A percentile compares a stretch with the other conserved stretches of the same genome.
Evolutionary conservation across 1,139 yeast genomes (phyloP).

Genomic region (Meyerozyma elateridarum): DNA sequence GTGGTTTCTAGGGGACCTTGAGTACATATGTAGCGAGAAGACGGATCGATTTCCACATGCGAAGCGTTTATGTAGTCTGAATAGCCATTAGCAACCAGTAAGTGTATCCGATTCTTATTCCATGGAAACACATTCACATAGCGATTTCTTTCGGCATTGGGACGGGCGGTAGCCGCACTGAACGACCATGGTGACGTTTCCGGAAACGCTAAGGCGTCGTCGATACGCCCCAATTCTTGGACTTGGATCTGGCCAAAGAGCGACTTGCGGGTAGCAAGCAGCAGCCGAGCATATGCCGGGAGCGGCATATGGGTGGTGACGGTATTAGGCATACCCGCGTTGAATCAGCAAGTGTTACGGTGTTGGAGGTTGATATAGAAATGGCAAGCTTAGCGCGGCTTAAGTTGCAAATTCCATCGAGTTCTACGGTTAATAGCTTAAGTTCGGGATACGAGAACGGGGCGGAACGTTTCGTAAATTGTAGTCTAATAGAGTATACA

Average conservation of each 20-base stretch:
- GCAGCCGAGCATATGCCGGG: constrained; percentile 2
- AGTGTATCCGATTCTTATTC: constrained; percentile 31
- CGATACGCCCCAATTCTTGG: constrained; percentile 13
- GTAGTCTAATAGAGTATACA: no score
- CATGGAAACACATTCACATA: constrained; percentile 43
- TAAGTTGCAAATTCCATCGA: no score
- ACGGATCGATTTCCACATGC: constrained; percentile 18
- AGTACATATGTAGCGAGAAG: constrained; percentile 31
- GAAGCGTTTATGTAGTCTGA: constrained; percentile 44
- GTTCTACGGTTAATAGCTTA: no score
- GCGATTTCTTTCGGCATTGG: constrained; percentile 29
- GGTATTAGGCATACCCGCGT: no score
- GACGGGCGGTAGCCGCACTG: constrained; percentile 15
- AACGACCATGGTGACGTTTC: constrained; percentile 22
- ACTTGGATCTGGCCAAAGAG: constrained; percentile 3
- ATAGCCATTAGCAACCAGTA: constrained; percentile 19
- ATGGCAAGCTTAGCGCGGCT: no score
- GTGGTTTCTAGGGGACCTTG: constrained; percentile 67
- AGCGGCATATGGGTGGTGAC: neutral
- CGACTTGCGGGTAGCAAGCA: neutral
- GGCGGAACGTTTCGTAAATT: no score
- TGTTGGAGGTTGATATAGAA: no score
- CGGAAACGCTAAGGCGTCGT: constrained; percentile 26
- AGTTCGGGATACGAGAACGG: no score
- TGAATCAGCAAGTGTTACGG: no score